These are phyloP conservation scores for Podochytrium sp. DNA, from an alignment of 192 early-diverging fungal genomes.

Conservation along the genomic window DNA sequence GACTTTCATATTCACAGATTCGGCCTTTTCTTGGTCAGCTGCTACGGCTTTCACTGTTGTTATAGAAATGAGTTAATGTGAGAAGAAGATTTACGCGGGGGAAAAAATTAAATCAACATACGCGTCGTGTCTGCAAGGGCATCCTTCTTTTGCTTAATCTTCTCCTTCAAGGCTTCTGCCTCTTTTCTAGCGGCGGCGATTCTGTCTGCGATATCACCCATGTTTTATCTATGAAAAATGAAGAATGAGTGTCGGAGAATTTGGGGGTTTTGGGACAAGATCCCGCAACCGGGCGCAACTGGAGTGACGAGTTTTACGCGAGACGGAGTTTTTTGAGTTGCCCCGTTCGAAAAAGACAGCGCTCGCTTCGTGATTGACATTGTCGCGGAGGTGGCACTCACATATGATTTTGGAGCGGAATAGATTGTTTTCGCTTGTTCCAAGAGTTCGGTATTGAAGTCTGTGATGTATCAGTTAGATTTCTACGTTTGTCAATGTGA, in stretches of 20 bases:
- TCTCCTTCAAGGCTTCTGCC: conserved; percentile 94
- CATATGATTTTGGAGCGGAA: too few species aligned
- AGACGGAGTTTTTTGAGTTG: too few species aligned
- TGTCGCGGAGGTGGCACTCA: too few species aligned
- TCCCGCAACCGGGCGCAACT: too few species aligned
- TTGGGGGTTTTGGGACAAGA: neutral
- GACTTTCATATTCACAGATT: conserved; percentile 92
- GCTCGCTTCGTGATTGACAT: too few species aligned
- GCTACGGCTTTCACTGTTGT: conserved; percentile 82
- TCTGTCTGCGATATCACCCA: conserved; percentile 87
- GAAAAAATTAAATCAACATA: conserved; percentile 45
- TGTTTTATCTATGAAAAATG: conserved; percentile 28
- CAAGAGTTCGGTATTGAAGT: too few species aligned
- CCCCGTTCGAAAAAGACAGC: too few species aligned
- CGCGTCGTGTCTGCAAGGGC: conserved; percentile 94
- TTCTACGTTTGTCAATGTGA: too few species aligned
- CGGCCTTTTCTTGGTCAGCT: conserved; percentile 82
- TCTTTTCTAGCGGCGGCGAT: conserved; percentile 90
- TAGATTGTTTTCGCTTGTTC: too few species aligned
- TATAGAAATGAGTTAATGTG: neutral
- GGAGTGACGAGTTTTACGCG: too few species aligned
- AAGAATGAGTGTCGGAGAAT: neutral
- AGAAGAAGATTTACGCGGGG: neutral
- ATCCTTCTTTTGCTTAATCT: conserved; percentile 92
- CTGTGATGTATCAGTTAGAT: too few species aligned